Conservation (phyloP, 2,329 filamentous ascomycete species). For the Penicillium italicum region DNA sequence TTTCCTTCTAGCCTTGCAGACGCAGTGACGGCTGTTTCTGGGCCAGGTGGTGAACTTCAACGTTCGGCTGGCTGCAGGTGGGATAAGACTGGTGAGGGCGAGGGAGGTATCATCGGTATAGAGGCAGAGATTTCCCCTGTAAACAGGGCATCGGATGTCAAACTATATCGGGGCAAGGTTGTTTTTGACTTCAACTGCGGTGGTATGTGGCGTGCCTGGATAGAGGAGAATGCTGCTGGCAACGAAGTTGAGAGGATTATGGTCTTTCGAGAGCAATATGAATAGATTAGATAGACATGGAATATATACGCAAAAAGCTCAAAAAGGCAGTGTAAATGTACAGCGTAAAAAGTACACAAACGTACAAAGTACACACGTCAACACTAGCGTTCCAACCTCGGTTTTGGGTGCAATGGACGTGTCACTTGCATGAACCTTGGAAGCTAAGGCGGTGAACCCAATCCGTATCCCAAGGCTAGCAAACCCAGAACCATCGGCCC, state of each 20-base stretch:
- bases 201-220: constrained; percentile 81
- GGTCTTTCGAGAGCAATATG: constrained; percentile 44
- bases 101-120: constrained; percentile 79
- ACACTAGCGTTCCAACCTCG: too few relatives aligned
- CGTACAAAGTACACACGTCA: too few relatives aligned
- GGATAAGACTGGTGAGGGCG: constrained; percentile 70
- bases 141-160: constrained; percentile 41
- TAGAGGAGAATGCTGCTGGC: constrained; percentile 40
- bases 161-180: constrained; percentile 47
- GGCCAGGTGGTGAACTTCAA: constrained; percentile 69
- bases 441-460: too few relatives aligned
- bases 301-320: too few relatives aligned
- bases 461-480: too few relatives aligned
- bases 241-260: constrained; percentile 39
- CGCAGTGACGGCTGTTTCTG: constrained; percentile 64
- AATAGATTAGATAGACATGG: not conserved
- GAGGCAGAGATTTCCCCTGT: constrained; percentile 54
- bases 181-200: constrained; percentile 80
- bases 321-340: too few relatives aligned
- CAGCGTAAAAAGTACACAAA: too few relatives aligned
- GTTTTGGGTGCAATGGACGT: too few relatives aligned
- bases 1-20: constrained; percentile 46
- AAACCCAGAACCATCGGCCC: too few relatives aligned
- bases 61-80: constrained; percentile 70
- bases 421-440: too few relatives aligned